Percentiles rank a stretch among this genome's conserved stretches.
These are phyloP conservation scores for Pythium periplocum DNA, from an alignment of 352 stramenopile species.

Conservation along the genomic window DNA sequence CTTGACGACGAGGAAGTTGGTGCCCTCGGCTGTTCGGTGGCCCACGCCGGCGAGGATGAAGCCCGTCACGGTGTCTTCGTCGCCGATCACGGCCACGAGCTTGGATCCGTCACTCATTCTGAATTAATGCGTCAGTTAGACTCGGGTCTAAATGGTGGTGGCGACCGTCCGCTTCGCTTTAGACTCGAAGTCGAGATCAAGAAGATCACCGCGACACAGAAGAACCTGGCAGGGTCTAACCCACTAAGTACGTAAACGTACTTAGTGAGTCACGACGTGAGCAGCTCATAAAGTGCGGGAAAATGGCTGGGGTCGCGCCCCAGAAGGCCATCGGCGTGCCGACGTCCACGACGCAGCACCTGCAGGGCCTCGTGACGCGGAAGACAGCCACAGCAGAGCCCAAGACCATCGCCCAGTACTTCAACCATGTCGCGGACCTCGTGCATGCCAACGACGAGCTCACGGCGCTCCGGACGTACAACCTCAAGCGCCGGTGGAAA, in stretches of 20 bases:
- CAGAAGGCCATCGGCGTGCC: conserved; percentile 19
- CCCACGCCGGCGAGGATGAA: conserved; percentile 97
- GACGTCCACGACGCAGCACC: conserved; percentile 36
- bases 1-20: conserved; percentile 98
- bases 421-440: conserved; percentile 57
- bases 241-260: conserved; percentile 6
- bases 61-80: conserved; percentile 97
- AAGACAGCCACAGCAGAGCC: conserved; percentile 44
- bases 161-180: no score
- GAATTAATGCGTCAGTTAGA: neutral
- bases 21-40: conserved; percentile 92
- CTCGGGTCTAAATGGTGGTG: no score
- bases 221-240: no score
- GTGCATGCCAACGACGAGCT: conserved; percentile 51
- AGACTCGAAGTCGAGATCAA: no score
- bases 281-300: neutral
- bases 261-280: neutral
- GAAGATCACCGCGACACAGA: no score
- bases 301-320: conserved; percentile 12
- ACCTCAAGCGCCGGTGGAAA: conserved; percentile 59
- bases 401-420: conserved; percentile 62
- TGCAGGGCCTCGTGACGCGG: conserved; percentile 60
- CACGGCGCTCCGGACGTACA: conserved; percentile 45
- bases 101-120: conserved; percentile 78
- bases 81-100: conserved; percentile 84